Base-by-base conservation (phyloP, 1,284 basidiomycete genomes). In the Cutaneotrichosporon mucoides region DNA sequence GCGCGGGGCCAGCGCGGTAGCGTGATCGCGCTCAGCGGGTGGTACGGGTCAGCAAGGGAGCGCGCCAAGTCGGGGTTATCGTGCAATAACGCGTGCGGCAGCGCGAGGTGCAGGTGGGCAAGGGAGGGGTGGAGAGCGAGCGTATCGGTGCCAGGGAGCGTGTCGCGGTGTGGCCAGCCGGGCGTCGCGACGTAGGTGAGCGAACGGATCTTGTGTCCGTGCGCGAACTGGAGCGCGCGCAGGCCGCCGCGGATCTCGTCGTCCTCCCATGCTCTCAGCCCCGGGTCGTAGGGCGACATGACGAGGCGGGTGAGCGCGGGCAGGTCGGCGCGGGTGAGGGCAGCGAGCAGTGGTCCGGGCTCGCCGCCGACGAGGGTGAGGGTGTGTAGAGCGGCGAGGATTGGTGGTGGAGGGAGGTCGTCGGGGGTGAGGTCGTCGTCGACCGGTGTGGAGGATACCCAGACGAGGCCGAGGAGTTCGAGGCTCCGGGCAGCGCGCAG, bases 321-420 rank as follows among this genome's bases (percentile, higher is more conserved):
- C 3, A 92, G 83, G 0, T 83, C 73, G 0, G 87, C 83, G 36
- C 79, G 71, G 9, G 88, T 77, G 16, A 93, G 79, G 3, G 83
- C 80, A 34, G 82, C 76, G 66, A 91, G 79, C 33, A 90, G 78
- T 12, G 84, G 82, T 1, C 87, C 88, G 1, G 81, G 82, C 42
- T 85, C 84, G 72, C 88, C 84, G 5, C 86, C 86, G 15, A 89
- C 77, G 10, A 92, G 70, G 11, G 84, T 82, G 16, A 92, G 75
- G 9, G 83, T 85, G 59, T 83, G 84, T 6, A 93, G 81, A 53
- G 78, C 81, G 4, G 82, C 81, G 7, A 92, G 82, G 13, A 16
- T 24, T 4, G 55, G 42, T 16, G 37, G 59, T 0, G 56, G 15
- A 0, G 42, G 33, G 12, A 41, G 53, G 13, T 56, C 51, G 15